These are phyloP conservation scores for Selaginella tamariscina DNA, from an alignment of 75 land plant species.

Conservation along the genomic window DNA sequence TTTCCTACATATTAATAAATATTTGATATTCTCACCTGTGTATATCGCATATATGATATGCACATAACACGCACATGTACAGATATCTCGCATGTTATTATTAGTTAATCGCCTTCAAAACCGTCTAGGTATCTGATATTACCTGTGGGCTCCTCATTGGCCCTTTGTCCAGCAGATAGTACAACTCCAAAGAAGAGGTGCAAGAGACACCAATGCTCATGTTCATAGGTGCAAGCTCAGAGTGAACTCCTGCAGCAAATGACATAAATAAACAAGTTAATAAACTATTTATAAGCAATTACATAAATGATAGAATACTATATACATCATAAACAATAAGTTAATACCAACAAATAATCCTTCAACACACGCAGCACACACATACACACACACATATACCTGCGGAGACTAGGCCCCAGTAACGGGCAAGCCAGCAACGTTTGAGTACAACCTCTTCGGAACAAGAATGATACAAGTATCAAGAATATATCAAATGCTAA, in stretches of 20 bases:
- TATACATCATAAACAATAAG: too few species aligned
- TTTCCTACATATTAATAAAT: neutral
- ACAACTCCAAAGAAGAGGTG: too few species aligned
- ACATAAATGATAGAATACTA: too few species aligned
- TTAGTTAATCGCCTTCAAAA: too few species aligned
- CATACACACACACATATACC: too few species aligned
- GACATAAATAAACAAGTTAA: neutral
- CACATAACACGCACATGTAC: too few species aligned
- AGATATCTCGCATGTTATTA: neutral
- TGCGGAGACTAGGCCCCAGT: constrained; percentile 94
- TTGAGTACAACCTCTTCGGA: constrained; percentile 88
- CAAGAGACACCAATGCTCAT: constrained; percentile 96
- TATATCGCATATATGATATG: too few species aligned
- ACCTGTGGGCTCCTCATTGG: constrained; percentile 48
- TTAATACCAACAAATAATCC: too few species aligned
- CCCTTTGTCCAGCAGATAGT: constrained; percentile 88
- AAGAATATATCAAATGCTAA: too few species aligned
- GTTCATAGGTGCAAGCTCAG: constrained; percentile 62
- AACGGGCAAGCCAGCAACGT: constrained; percentile 97
- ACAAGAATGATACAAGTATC: neutral
- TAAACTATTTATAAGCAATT: neutral
- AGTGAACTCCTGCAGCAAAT: constrained; percentile 53
- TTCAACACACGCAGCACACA: constrained; percentile 48
- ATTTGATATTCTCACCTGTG: too few species aligned
- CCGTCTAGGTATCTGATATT: neutral